Conservation (phyloP, 768 basidiomycete genomes). For the Rhizopogon vesiculosus region DNA sequence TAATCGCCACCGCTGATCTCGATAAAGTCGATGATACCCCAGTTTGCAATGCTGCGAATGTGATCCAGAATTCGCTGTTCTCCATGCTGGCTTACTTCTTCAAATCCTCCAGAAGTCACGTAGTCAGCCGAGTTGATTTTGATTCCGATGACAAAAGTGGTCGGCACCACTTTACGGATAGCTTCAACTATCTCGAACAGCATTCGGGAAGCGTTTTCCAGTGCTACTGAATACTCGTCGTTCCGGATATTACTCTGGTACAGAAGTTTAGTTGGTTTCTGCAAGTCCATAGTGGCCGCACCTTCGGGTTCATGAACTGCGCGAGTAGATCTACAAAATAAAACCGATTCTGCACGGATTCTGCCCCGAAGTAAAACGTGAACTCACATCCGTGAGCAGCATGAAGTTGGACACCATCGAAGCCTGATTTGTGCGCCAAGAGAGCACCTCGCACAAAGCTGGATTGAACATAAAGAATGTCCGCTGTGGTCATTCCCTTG, state of each 20-base stretch:
- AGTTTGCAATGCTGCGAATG: conserved; percentile 53
- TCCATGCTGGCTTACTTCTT: conserved; percentile 27
- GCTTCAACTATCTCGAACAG: conserved; percentile 48
- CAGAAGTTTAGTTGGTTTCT: conserved; percentile 13
- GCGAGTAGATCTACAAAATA: conserved; percentile 64
- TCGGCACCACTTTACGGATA: conserved; percentile 51
- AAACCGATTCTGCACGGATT: not conserved
- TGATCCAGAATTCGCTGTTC: conserved; percentile 50
- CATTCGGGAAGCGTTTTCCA: conserved; percentile 46
- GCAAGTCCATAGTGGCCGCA: conserved; percentile 14
- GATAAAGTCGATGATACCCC: conserved; percentile 74
- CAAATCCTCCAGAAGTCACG: conserved; percentile 28
- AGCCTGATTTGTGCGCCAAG: conserved; percentile 62
- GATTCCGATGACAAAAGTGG: conserved; percentile 66
- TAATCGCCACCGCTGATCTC: conserved; percentile 90
- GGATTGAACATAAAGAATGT: conserved; percentile 57
- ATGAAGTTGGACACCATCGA: conserved; percentile 86
- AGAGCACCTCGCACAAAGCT: conserved; percentile 65
- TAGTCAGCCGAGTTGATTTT: conserved; percentile 85
- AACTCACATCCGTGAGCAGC: conserved; percentile 80
- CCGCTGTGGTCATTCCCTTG: conserved; percentile 46
- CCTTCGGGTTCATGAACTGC: conserved; percentile 75
- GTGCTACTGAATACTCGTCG: conserved; percentile 53
- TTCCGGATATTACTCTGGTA: conserved; percentile 45
- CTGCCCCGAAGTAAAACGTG: not conserved